Percentiles rank a stretch among this genome's conserved stretches.
These are phyloP conservation scores for Nitzschia putrida DNA, from an alignment of 108 stramenopile genomes.

Conservation along the genomic window DNA sequence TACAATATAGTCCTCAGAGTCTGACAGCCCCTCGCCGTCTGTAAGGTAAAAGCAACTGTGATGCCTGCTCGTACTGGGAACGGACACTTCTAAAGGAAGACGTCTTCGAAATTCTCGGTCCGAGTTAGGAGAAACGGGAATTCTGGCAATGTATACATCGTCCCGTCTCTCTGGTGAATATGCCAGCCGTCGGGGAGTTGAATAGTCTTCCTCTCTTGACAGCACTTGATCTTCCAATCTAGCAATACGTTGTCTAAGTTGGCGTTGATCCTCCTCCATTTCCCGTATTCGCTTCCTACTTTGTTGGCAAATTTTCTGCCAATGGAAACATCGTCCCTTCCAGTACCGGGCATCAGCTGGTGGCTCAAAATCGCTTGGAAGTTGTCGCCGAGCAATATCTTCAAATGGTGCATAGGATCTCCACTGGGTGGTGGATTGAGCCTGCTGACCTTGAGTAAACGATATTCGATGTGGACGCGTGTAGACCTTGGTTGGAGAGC, in stretches of 20 bases:
- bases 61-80: too few species aligned
- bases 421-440: not conserved
- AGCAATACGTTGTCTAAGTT: constrained; percentile 21
- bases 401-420: not conserved
- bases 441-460: not conserved
- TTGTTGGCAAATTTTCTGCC: constrained; percentile 28
- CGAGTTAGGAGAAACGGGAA: constrained; percentile 12
- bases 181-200: too few species aligned
- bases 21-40: constrained; percentile 36
- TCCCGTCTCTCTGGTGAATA: too few species aligned
- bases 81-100: too few species aligned
- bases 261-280: constrained; percentile 40
- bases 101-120: not conserved
- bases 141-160: not conserved
- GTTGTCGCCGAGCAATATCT: not conserved
- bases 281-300: constrained; percentile 20
- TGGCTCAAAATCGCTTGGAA: constrained; percentile 18
- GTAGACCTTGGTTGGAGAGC: not conserved
- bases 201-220: not conserved
- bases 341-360: constrained; percentile 21
- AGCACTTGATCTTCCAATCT: constrained; percentile 32
- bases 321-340: constrained; percentile 33
- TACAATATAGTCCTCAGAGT: constrained; percentile 12
- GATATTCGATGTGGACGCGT: not conserved
- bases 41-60: constrained; percentile 32